These are phyloP conservation scores for Pseudogymnoascus sp. DNA, from an alignment of 2,329 filamentous ascomycete species.

Conservation along the genomic window DNA sequence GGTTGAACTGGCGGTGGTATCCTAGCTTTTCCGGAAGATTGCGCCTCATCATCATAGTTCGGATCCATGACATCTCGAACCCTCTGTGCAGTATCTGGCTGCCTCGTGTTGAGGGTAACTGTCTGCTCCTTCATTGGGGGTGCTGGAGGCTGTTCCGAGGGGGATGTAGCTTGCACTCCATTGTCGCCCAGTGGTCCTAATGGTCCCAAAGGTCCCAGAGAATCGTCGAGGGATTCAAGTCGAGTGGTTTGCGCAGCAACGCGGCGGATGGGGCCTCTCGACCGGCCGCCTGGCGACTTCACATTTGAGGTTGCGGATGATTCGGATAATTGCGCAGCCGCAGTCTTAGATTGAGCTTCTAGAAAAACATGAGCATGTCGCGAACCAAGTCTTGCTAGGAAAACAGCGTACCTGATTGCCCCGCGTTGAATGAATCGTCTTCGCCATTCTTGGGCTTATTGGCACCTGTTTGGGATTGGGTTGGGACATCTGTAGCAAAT, in stretches of 20 bases:
- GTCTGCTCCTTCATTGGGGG: slow-evolving; percentile 60
- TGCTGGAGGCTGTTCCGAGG: slow-evolving; percentile 52
- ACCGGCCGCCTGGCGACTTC: slow-evolving; percentile 26
- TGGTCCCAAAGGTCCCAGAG: slow-evolving; percentile 68
- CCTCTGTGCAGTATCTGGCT: slow-evolving; percentile 31
- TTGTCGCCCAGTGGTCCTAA: slow-evolving; percentile 39
- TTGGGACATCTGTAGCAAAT: slow-evolving; percentile 33
- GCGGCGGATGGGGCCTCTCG: slow-evolving; percentile 39
- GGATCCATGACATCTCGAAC: slow-evolving; percentile 48
- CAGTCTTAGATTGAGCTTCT: slow-evolving; percentile 2
- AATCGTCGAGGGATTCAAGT: slow-evolving; percentile 66
- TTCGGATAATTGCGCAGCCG: slow-evolving; percentile 5
- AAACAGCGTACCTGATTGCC: slow-evolving; percentile 17
- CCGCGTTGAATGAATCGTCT: slow-evolving; percentile 21
- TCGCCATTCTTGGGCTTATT: slow-evolving; percentile 21
- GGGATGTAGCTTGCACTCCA: slow-evolving; percentile 27
- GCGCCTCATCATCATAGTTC: slow-evolving; percentile 60
- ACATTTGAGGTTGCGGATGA: slow-evolving; percentile 19
- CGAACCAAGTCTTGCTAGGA: not conserved
- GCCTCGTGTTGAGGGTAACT: slow-evolving; percentile 47
- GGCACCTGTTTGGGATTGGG: slow-evolving; percentile 30
- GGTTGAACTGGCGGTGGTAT: slow-evolving; percentile 57
- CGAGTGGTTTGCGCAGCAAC: slow-evolving; percentile 68
- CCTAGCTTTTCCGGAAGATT: slow-evolving; percentile 44
- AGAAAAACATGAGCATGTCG: slow-evolving; percentile 9